Base-by-base conservation (phyloP, 1,284 basidiomycete genomes). In the Trichosporon sp. region DNA sequence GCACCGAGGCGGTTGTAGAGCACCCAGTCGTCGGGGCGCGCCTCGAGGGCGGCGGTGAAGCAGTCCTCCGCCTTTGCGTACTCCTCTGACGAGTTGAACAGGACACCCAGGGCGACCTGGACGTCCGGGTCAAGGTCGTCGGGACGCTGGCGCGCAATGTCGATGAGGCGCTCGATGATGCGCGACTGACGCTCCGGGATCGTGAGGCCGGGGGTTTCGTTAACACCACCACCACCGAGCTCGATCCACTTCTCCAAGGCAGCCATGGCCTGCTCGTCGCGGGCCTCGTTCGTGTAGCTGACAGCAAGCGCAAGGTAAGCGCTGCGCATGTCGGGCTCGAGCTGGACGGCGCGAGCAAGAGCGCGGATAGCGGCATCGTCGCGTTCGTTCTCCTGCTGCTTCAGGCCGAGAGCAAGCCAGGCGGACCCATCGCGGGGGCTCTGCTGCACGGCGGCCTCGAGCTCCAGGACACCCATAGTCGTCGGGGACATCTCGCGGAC, bases 351-450 rank as follows among this genome's bases (percentile, higher is more conserved):
- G 70, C 90, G 90, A 51, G 88, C 86, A 27, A 99, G 87, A 0
- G 96, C 97, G 62, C 90, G 87, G 65, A 99, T 89, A 5, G 96
- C 97, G 76, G 93, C 91, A 25, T 88, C 87, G 83, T 99, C 96
- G 25, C 95, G 89, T 82, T 99, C 96, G 81, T 97, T 98, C 83
- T 98, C 96, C 83, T 99, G 96, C 80, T 99, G 97, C 83, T 94
- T 96, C 62, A 99, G 90, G 29, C 97, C 96, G 60, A 99, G 89
- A 70, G 91, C 88, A 78, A 89, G 95, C 96, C 96, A 99, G 7
- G 90, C 90, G 42, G 83, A 77, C 0, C 92, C 89, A 72, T 92
- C 88, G 0, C 81, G 85, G 44, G 91, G 89, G 75, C 95, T 87
- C 53, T 87, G 87, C 78, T 97, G 93, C 9, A 97, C 94, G 8